Percentiles rank a stretch among this genome's conserved stretches.
Conservation (phyloP, 495 filamentous ascomycete genomes). For the Penicillium crystallinum region DNA sequence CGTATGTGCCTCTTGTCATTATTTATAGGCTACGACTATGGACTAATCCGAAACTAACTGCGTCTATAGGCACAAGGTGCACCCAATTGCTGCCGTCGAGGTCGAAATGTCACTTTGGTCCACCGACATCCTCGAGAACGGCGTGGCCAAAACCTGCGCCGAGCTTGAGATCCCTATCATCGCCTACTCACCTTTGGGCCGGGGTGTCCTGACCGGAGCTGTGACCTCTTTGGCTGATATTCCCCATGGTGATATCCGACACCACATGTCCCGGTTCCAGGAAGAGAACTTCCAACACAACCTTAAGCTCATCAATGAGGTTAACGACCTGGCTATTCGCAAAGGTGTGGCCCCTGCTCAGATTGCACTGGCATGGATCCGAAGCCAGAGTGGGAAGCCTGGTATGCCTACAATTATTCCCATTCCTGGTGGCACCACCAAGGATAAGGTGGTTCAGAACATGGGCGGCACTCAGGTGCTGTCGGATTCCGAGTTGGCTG, state of each 20-base stretch:
- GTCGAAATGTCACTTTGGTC: conserved; percentile 71
- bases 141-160: conserved; percentile 64
- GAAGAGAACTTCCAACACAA: conserved; percentile 68
- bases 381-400: conserved; percentile 47
- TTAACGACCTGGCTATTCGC: conserved; percentile 59
- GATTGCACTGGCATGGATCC: conserved; percentile 72
- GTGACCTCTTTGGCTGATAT: conserved; percentile 59
- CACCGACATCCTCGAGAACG: conserved; percentile 67
- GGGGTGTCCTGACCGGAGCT: conserved; percentile 53
- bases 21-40: background rate
- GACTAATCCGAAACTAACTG: conserved; percentile 10
- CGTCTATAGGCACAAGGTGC: conserved; percentile 46
- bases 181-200: conserved; percentile 57
- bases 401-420: conserved; percentile 72
- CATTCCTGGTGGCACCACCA: conserved; percentile 65
- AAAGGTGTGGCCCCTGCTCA: conserved; percentile 73
- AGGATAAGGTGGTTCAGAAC: conserved; percentile 45
- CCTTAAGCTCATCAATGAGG: conserved; percentile 59
- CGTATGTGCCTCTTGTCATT: conserved; percentile 30
- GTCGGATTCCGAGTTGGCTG: conserved; percentile 39
- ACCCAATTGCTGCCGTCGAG: conserved; percentile 70
- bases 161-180: conserved; percentile 68
- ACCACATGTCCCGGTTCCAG: conserved; percentile 57
- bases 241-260: conserved; percentile 52
- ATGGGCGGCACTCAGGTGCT: conserved; percentile 31